Evolutionary conservation across 1,139 yeast genomes (phyloP).

Genomic region (Zygoascus sp.): DNA sequence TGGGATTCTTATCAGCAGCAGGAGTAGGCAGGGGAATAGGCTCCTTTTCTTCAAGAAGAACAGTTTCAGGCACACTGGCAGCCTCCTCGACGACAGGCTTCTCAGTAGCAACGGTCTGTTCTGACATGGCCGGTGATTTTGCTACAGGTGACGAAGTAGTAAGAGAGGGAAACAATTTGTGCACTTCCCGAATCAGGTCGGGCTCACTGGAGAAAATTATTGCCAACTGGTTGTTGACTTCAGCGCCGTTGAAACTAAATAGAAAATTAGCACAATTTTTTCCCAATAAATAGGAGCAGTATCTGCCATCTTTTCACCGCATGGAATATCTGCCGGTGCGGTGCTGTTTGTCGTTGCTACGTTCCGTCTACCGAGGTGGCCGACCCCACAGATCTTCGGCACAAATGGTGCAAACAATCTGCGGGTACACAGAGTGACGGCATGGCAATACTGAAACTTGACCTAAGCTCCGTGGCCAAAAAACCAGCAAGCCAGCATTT

Average conservation of each 20-base stretch:
- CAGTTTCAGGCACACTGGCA: background rate
- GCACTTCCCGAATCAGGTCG: background rate
- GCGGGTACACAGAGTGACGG: too few relatives aligned
- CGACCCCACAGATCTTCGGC: slow-evolving; percentile 3
- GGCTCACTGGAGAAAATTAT: background rate
- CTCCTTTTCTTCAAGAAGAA: background rate
- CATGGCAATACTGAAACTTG: too few relatives aligned
- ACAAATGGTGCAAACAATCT: too few relatives aligned
- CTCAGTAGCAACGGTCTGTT: background rate
- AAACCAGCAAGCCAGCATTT: background rate
- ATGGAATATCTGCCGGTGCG: too few relatives aligned
- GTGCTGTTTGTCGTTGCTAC: too few relatives aligned
- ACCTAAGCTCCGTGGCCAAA: too few relatives aligned
- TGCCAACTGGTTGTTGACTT: background rate
- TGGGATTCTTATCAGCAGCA: background rate
- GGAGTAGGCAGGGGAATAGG: slow-evolving; percentile 1
- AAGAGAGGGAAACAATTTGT: background rate
- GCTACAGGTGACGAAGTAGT: background rate
- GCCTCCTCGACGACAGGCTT: background rate
- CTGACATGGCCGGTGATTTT: background rate
- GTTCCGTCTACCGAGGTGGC: slow-evolving; percentile 5
- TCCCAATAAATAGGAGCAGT: too few relatives aligned
- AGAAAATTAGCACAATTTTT: too few relatives aligned
- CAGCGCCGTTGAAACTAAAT: background rate
- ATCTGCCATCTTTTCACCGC: too few relatives aligned